phyloP scores from a whole-genome alignment of 306 rosid species.

The Psophocarpus tetragonolobus region DNA sequence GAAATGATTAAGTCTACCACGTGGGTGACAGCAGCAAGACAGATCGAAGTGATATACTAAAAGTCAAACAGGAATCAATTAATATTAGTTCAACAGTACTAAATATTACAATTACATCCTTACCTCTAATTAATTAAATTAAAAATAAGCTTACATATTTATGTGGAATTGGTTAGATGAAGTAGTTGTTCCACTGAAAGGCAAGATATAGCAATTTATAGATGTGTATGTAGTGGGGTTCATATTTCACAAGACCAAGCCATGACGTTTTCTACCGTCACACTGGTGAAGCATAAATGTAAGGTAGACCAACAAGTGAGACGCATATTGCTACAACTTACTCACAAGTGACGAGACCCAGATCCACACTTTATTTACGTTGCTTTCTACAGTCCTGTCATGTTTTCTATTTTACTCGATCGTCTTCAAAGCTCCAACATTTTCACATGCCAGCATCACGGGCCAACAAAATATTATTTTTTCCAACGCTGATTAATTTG shows the following conservation, averaged over 20 bases:
- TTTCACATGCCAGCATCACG: conserved; percentile 13
- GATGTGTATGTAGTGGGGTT: conserved; percentile 30
- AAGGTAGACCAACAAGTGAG: conserved; percentile 15
- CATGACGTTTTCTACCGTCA: conserved; percentile 27
- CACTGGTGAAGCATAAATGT: conserved; percentile 10
- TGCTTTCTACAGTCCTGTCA: neutral
- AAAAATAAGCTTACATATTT: neutral
- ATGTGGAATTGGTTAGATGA: conserved; percentile 6
- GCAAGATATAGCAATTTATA: neutral
- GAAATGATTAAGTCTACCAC: neutral
- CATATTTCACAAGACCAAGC: conserved; percentile 9
- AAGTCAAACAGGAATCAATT: conserved; percentile 9
- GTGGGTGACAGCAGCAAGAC: conserved; percentile 10
- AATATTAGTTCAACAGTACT: conserved; percentile 1
- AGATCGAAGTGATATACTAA: neutral
- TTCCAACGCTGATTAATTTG: conserved; percentile 1
- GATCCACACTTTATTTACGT: neutral
- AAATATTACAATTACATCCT: neutral
- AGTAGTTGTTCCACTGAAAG: neutral
- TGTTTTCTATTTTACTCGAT: neutral
- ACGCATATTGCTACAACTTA: neutral
- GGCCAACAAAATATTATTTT: neutral
- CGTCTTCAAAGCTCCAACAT: neutral
- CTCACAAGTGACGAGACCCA: neutral
- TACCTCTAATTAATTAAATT: neutral